A percentile compares a stretch with the other conserved stretches of the same genome.
Conservation (phyloP, 2,329 filamentous ascomycete species). For the Aureobasidium melanogenum region DNA sequence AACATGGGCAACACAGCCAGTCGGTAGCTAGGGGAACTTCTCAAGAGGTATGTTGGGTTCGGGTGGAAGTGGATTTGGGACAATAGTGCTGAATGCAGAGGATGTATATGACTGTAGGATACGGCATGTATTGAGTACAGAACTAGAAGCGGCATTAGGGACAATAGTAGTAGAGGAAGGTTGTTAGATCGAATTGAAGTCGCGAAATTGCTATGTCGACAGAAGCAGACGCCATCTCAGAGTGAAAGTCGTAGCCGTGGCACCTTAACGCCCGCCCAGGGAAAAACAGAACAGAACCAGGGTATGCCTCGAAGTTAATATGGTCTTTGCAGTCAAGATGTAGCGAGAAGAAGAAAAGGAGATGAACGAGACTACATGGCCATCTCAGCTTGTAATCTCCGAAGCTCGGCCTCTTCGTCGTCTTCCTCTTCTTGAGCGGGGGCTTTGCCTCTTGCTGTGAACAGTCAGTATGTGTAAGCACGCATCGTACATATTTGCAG, state of each 20-base stretch:
- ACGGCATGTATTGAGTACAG: not conserved
- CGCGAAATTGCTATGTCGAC: slow-evolving; percentile 4
- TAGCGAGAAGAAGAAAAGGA: not conserved
- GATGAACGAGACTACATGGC: slow-evolving; percentile 57
- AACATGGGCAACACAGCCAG: no score
- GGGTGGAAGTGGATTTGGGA: not conserved
- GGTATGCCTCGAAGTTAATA: slow-evolving; percentile 9
- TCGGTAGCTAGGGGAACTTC: not conserved
- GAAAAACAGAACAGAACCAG: slow-evolving; percentile 5
- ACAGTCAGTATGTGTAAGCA: slow-evolving; percentile 19
- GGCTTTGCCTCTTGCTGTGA: slow-evolving; percentile 37
- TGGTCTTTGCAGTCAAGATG: slow-evolving; percentile 8
- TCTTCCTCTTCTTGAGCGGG: slow-evolving; percentile 58
- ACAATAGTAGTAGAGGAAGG: not conserved
- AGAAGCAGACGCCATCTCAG: not conserved
- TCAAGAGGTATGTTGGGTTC: not conserved
- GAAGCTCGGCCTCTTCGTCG: slow-evolving; percentile 90
- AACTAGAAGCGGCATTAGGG: not conserved
- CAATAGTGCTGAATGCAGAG: not conserved
- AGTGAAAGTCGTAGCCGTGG: not conserved
- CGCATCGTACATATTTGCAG: not conserved
- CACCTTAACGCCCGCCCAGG: slow-evolving; percentile 1
- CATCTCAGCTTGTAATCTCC: slow-evolving; percentile 94
- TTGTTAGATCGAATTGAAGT: slow-evolving; percentile 3
- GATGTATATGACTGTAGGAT: not conserved